Percentiles rank a stretch among this genome's conserved stretches.
phyloP scores from a whole-genome alignment of 306 rosid genomes.

The Fragaria iinumae region DNA sequence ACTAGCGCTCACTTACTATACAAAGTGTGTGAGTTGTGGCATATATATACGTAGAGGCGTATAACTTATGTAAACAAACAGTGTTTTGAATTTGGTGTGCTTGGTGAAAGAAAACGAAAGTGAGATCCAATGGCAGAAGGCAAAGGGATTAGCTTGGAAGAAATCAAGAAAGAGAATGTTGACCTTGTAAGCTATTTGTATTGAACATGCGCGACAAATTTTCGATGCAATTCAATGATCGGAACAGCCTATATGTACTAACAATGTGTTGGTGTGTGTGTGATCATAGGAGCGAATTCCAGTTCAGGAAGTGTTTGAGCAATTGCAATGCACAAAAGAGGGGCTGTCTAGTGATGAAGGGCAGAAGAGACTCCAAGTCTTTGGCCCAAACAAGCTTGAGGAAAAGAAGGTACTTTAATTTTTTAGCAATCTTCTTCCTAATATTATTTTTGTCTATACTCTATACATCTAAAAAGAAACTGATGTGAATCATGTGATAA shows the following conservation, averaged over 20 bases:
- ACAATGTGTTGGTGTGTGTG: not conserved
- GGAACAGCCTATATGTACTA: not conserved
- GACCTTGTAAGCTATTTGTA: constrained; percentile 56
- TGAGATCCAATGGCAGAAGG: not conserved
- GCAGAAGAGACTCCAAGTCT: constrained; percentile 55
- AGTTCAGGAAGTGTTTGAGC: constrained; percentile 72
- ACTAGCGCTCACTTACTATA: constrained; percentile 1
- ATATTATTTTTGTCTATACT: not conserved
- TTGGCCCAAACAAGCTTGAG: constrained; percentile 85
- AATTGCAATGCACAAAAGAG: constrained; percentile 65
- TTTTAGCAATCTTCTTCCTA: not conserved
- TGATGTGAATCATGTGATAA: not conserved
- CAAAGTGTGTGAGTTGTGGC: not conserved
- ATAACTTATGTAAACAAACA: not conserved
- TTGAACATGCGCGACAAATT: not conserved
- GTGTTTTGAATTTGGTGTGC: constrained; percentile 1
- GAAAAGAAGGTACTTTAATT: constrained; percentile 54
- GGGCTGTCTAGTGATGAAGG: constrained; percentile 79
- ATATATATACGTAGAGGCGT: not conserved
- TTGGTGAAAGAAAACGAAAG: not conserved
- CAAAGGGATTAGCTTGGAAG: constrained; percentile 45
- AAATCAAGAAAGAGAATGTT: constrained; percentile 70
- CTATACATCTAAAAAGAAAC: not conserved
- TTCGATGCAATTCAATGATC: not conserved
- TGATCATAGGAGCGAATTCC: constrained; percentile 70